A percentile compares a stretch with the other conserved stretches of the same genome.
These are phyloP conservation scores for Pseudogymnoascus sp. DNA, from an alignment of 2,329 filamentous ascomycete species.

Conservation along the genomic window DNA sequence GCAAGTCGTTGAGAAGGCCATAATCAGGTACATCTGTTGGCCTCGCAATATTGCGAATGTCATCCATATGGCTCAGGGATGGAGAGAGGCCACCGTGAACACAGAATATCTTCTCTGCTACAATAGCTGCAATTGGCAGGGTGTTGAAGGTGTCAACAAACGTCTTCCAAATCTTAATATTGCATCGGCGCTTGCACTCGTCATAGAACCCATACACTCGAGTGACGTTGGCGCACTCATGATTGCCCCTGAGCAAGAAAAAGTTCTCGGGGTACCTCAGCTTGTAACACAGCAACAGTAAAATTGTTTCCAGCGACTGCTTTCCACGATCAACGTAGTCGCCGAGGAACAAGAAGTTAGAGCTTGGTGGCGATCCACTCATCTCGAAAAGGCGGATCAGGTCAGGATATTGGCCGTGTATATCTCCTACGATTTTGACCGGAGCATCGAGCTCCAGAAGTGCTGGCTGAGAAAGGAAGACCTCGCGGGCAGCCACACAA, in stretches of 20 bases:
- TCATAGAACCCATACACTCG: constrained; percentile 97
- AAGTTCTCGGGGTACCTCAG: constrained; percentile 97
- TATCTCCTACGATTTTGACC: constrained; percentile 95
- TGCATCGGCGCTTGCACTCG: constrained; percentile 92
- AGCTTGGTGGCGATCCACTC: constrained; percentile 88
- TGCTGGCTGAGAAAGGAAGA: constrained; percentile 85
- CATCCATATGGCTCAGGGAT: constrained; percentile 91
- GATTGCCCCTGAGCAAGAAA: constrained; percentile 87
- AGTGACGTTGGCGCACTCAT: constrained; percentile 94
- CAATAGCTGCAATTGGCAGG: constrained; percentile 90
- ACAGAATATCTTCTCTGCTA: constrained; percentile 95
- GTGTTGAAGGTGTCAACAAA: constrained; percentile 97
- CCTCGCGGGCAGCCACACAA: constrained; percentile 79
- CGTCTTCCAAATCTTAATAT: constrained; percentile 97
- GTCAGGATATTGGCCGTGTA: constrained; percentile 94
- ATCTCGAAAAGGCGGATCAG: constrained; percentile 96
- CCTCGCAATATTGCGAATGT: constrained; percentile 90
- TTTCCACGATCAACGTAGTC: constrained; percentile 97
- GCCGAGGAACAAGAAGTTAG: constrained; percentile 90
- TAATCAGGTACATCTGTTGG: constrained; percentile 98
- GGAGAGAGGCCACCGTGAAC: constrained; percentile 93
- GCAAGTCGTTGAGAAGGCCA: constrained; percentile 83
- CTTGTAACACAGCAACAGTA: constrained; percentile 91
- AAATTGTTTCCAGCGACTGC: constrained; percentile 89
- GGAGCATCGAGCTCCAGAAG: constrained; percentile 86